A percentile compares a stretch with the other conserved stretches of the same genome.
phyloP scores from a whole-genome alignment of 352 stramenopile species.

The Pythium chondricola region DNA sequence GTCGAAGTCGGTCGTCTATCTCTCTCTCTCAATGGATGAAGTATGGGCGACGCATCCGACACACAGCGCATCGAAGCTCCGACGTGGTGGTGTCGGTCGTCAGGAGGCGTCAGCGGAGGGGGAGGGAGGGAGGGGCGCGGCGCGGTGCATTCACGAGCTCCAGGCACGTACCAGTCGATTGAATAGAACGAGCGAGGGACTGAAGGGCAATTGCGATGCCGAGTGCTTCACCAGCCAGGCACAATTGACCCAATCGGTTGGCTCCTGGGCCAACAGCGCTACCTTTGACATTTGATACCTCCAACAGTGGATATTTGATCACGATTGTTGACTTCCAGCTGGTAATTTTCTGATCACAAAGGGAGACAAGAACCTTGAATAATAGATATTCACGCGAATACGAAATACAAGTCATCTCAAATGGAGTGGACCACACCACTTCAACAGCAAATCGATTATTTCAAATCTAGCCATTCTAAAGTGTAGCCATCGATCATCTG shows the following conservation, averaged over 20 bases:
- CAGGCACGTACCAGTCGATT: constrained; percentile 77
- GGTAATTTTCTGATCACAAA: not conserved
- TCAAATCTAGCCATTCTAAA: constrained; percentile 4
- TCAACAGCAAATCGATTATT: not conserved
- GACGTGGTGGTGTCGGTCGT: no score
- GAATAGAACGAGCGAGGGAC: constrained; percentile 86
- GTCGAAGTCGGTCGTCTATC: not conserved
- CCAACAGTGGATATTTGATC: not conserved
- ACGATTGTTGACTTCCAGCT: not conserved
- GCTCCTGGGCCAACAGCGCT: constrained; percentile 40
- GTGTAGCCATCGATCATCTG: no score
- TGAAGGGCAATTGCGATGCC: constrained; percentile 46
- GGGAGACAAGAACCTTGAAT: no score
- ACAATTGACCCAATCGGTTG: constrained; percentile 69
- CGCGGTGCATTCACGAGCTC: not conserved
- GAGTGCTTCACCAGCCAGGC: constrained; percentile 13
- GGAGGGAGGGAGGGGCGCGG: not conserved
- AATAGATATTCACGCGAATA: no score
- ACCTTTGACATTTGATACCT: constrained; percentile 26
- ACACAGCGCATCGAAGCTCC: no score
- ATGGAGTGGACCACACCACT: constrained; percentile 1
- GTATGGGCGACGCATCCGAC: no score
- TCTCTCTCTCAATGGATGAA: no score
- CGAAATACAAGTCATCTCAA: not conserved
- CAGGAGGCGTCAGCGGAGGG: not conserved